Evolutionary conservation across 2,329 filamentous ascomycete species (phyloP).

Genomic region (Tolypocladium nubicola): DNA sequence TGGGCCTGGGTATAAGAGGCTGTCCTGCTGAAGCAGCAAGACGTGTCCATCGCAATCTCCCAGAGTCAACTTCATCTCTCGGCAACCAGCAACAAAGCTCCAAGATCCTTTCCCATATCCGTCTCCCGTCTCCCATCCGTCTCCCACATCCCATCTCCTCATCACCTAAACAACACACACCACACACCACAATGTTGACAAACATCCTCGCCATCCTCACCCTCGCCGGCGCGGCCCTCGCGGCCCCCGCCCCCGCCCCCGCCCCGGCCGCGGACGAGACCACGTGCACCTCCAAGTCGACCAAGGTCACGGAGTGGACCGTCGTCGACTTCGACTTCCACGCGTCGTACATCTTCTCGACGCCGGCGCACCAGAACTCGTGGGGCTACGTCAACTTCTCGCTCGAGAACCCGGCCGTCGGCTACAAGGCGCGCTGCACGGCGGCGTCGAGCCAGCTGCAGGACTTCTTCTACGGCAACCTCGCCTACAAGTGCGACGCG

Average conservation of each 20-base stretch:
- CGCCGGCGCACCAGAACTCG: constrained; percentile 39
- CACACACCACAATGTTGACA: constrained; percentile 7
- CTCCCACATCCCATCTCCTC: not conserved
- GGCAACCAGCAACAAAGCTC: not conserved
- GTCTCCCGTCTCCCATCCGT: too few relatives aligned
- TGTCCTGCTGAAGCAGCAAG: not conserved
- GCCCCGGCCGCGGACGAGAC: not conserved
- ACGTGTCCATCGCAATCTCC: not conserved
- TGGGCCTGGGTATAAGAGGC: not conserved
- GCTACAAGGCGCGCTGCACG: constrained; percentile 25
- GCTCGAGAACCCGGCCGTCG: constrained; percentile 33
- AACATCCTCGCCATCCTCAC: constrained; percentile 10
- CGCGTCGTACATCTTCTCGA: constrained; percentile 37
- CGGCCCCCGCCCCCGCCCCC: constrained; percentile 8
- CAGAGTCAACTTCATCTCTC: not conserved
- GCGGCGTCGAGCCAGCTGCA: constrained; percentile 28
- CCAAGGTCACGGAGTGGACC: constrained; percentile 21
- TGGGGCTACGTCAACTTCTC: constrained; percentile 38
- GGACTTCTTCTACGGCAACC: constrained; percentile 40
- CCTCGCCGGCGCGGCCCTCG: constrained; percentile 13
- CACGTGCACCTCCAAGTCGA: constrained; percentile 11
- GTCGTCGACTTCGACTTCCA: constrained; percentile 36
- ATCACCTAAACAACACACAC: not conserved
- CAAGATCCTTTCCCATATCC: too few relatives aligned
- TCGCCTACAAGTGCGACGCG: constrained; percentile 30